phyloP scores from a whole-genome alignment of 805 yeast species.

The Spathaspora arborariae region DNA sequence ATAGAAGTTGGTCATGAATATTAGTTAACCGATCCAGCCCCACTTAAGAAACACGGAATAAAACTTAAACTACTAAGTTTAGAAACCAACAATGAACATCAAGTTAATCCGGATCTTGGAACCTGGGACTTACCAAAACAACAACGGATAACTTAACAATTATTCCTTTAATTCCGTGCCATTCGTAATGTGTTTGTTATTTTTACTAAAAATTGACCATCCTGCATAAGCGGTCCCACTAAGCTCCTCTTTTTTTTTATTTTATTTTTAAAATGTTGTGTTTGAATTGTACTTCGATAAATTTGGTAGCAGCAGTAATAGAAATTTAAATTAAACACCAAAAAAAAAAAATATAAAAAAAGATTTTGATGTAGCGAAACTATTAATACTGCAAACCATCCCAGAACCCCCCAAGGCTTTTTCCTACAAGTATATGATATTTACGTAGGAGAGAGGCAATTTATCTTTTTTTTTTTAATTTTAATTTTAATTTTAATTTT shows the following conservation, averaged over 20 bases:
- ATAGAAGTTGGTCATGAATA: too few relatives aligned
- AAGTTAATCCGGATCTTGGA: too few relatives aligned
- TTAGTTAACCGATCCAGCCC: too few relatives aligned
- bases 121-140: too few relatives aligned
- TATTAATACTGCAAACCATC: conserved; percentile 1
- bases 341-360: neutral
- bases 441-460: neutral
- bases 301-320: neutral
- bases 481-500: neutral
- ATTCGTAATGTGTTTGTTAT: neutral
- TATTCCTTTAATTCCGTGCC: neutral
- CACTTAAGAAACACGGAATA: too few relatives aligned
- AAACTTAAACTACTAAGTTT: too few relatives aligned
- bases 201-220: neutral
- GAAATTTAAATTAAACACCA: neutral
- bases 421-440: neutral
- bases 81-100: too few relatives aligned
- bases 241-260: neutral
- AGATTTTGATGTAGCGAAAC: neutral
- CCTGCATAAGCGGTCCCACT: neutral
- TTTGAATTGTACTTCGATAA: neutral
- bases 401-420: neutral
- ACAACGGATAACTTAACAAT: neutral
- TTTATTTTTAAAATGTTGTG: neutral
- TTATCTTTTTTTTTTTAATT: neutral